These are phyloP conservation scores for Geotrichum ghanense DNA, from an alignment of 805 yeast genomes.

Conservation along the genomic window DNA sequence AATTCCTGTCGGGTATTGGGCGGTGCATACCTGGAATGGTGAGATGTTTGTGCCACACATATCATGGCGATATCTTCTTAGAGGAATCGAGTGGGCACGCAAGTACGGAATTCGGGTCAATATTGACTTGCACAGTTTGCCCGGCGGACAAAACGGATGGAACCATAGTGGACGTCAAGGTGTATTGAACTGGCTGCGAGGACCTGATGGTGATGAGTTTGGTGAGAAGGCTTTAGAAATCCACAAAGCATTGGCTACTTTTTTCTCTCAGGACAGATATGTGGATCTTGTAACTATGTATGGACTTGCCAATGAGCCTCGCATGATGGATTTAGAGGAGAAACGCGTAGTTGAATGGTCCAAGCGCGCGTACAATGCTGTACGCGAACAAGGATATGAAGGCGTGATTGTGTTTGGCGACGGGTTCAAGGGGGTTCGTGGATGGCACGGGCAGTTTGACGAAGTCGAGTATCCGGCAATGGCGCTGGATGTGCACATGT, in stretches of 20 bases:
- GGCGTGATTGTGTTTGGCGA: constrained; percentile 57
- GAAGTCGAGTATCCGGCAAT: constrained; percentile 43
- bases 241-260: constrained; percentile 42
- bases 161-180: constrained; percentile 88
- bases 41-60: constrained; percentile 87
- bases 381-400: constrained; percentile 40
- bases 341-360: constrained; percentile 43
- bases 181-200: constrained; percentile 38
- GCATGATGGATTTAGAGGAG: constrained; percentile 38
- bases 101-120: constrained; percentile 57
- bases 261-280: constrained; percentile 49
- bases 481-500: constrained; percentile 79
- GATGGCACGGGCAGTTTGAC: constrained; percentile 50
- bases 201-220: constrained; percentile 35
- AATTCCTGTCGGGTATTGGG: constrained; percentile 95
- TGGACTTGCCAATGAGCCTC: constrained; percentile 74
- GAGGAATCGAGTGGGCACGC: constrained; percentile 68
- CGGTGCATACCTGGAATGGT: constrained; percentile 44
- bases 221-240: constrained; percentile 37
- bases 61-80: constrained; percentile 58
- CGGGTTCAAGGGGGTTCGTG: constrained; percentile 50
- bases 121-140: constrained; percentile 94
- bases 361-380: constrained; percentile 43
- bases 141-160: constrained; percentile 93
- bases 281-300: constrained; percentile 65